These are phyloP conservation scores for Candida nanaspora DNA, from an alignment of 805 yeast genomes.

Conservation along the genomic window DNA sequence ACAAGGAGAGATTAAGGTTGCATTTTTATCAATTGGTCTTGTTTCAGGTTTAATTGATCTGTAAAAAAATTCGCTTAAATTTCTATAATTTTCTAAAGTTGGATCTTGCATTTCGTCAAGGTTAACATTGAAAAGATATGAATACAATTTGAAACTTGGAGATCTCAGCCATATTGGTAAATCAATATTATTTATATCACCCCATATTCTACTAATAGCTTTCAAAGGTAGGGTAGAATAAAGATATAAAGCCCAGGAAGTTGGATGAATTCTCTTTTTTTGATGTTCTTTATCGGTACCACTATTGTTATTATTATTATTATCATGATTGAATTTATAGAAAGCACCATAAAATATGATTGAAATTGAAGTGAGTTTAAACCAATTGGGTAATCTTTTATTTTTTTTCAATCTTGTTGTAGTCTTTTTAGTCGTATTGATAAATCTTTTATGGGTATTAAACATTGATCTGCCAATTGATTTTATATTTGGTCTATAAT, in stretches of 20 bases:
- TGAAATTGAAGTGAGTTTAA: slow-evolving; percentile 47
- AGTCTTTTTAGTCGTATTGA: slow-evolving; percentile 1
- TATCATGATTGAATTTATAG: slow-evolving; percentile 28
- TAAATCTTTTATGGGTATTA: slow-evolving; percentile 7
- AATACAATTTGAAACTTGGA: slow-evolving; percentile 74
- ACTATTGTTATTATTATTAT: slow-evolving; percentile 9
- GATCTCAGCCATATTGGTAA: slow-evolving; percentile 85
- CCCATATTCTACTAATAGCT: slow-evolving; percentile 92
- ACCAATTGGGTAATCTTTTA: slow-evolving; percentile 31
- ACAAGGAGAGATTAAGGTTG: slow-evolving; percentile 78
- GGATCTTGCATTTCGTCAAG: slow-evolving; percentile 84
- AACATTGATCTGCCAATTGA: slow-evolving; percentile 13
- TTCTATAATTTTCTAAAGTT: slow-evolving; percentile 64
- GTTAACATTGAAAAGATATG: slow-evolving; percentile 79
- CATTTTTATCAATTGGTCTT: slow-evolving; percentile 63
- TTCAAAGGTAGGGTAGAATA: slow-evolving; percentile 88
- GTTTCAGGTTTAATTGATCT: slow-evolving; percentile 70
- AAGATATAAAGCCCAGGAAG: slow-evolving; percentile 84
- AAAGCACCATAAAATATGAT: slow-evolving; percentile 50
- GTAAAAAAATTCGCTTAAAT: slow-evolving; percentile 87
- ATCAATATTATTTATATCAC: slow-evolving; percentile 73
- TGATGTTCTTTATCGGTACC: slow-evolving; percentile 24
- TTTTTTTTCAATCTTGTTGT: slow-evolving; percentile 1
- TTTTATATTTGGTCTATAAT: slow-evolving; percentile 28
- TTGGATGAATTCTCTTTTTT: slow-evolving; percentile 39